Conservation (phyloP, 768 basidiomycete genomes). For the Lentinula sp. region DNA sequence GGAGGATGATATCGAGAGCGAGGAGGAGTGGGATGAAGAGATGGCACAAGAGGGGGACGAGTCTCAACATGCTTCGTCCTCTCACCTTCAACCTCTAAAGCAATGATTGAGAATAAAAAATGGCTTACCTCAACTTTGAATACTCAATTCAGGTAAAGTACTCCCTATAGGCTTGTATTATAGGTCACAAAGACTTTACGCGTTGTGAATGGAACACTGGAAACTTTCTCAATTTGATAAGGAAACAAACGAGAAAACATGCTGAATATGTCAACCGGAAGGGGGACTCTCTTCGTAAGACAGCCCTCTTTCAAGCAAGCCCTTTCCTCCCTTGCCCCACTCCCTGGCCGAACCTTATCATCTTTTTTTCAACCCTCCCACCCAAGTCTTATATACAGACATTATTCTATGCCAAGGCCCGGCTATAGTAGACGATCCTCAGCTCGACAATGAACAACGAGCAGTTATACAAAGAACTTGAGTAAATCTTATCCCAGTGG, state of each 20-base stretch:
- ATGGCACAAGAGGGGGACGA: neutral
- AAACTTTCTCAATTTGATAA: no score
- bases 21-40: conserved; percentile 3
- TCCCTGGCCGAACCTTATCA: neutral
- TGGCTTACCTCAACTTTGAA: no score
- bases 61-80: neutral
- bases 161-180: no score
- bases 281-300: neutral
- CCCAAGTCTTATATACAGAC: neutral
- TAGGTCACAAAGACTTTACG: no score
- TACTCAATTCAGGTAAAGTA: no score
- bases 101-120: neutral
- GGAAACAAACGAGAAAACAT: no score
- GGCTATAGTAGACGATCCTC: neutral
- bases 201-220: no score
- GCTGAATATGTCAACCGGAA: neutral
- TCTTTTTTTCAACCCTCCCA: neutral
- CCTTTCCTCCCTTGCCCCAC: neutral
- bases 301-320: neutral
- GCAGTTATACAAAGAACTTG: conserved; percentile 13
- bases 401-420: neutral
- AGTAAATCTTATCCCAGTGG: conserved; percentile 48
- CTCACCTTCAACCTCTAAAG: neutral
- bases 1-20: conserved; percentile 1
- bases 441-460: conserved; percentile 2